Conservation (phyloP, 1,139 yeast species). For the Hanseniaspora gamundiae region DNA sequence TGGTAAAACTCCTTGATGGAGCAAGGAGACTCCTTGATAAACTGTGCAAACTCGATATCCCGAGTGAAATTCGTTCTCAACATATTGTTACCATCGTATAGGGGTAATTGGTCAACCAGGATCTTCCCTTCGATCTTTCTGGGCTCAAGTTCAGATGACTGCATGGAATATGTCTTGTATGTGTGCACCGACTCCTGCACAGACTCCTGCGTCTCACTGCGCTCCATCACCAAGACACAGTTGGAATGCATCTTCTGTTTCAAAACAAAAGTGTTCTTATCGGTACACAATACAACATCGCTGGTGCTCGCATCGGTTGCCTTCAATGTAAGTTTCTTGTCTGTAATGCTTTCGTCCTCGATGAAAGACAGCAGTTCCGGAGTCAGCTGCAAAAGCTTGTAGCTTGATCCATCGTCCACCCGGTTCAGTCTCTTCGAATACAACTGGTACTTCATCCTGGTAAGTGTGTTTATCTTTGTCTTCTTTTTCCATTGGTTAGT, state of each 20-base stretch:
- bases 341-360: constrained; percentile 19
- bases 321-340: constrained; percentile 33
- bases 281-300: constrained; percentile 53
- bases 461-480: constrained; percentile 8
- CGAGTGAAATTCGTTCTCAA: constrained; percentile 6
- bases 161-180: constrained; percentile 32
- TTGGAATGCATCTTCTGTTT: constrained; percentile 83
- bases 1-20: constrained; percentile 42
- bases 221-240: constrained; percentile 46
- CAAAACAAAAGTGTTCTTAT: constrained; percentile 45
- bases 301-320: constrained; percentile 29
- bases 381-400: constrained; percentile 48
- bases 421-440: constrained; percentile 17
- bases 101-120: constrained; percentile 35
- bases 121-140: constrained; percentile 32
- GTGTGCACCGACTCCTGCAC: constrained; percentile 15
- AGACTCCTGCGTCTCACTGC: constrained; percentile 9
- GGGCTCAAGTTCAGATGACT: constrained; percentile 42
- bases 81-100: constrained; percentile 30
- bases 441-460: constrained; percentile 8
- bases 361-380: constrained; percentile 40
- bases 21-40: constrained; percentile 39
- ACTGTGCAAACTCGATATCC: constrained; percentile 26
- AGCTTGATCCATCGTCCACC: constrained; percentile 23
- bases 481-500: background rate